Conservation (phyloP, 2,329 filamentous ascomycete species). For the Periconia macrospinosa region DNA sequence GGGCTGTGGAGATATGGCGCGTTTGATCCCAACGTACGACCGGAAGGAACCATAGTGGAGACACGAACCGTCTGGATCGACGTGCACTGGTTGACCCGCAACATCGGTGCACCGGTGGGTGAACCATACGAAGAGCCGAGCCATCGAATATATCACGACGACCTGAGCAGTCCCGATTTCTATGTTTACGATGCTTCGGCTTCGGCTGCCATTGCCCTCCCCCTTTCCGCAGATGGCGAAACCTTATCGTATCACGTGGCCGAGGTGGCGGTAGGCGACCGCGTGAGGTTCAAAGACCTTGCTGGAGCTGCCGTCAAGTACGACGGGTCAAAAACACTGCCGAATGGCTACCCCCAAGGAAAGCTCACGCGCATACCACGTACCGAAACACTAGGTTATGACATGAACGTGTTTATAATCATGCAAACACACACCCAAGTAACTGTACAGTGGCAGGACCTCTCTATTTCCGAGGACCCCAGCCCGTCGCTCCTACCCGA, state of each 20-base stretch:
- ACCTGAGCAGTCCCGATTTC: slow-evolving; percentile 48
- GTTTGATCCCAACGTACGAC: slow-evolving; percentile 53
- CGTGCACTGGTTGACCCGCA: slow-evolving; percentile 57
- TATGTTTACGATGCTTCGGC: slow-evolving; percentile 47
- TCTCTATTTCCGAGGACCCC: slow-evolving; percentile 51
- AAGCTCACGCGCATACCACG: slow-evolving; percentile 50
- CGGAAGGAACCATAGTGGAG: slow-evolving; percentile 57
- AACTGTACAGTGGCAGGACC: slow-evolving; percentile 62
- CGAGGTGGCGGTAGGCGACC: slow-evolving; percentile 48
- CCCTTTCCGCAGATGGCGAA: slow-evolving; percentile 22
- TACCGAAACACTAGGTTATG: slow-evolving; percentile 56
- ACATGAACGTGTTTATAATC: slow-evolving; percentile 61
- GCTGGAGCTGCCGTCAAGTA: slow-evolving; percentile 56
- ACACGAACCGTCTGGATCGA: slow-evolving; percentile 50
- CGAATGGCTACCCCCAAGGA: slow-evolving; percentile 40
- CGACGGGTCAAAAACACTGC: slow-evolving; percentile 34
- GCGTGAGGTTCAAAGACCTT: slow-evolving; percentile 60
- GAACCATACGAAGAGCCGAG: slow-evolving; percentile 34
- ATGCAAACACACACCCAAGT: slow-evolving; percentile 53
- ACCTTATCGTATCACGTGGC: slow-evolving; percentile 38
- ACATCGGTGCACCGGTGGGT: slow-evolving; percentile 30
- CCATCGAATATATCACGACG: slow-evolving; percentile 34
- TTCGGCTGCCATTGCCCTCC: slow-evolving; percentile 23
- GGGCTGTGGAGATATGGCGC: slow-evolving; percentile 57
- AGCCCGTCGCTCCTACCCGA: slow-evolving; percentile 54